phyloP scores from a whole-genome alignment of 1,284 basidiomycete genomes.

The Puccinia coronata region DNA sequence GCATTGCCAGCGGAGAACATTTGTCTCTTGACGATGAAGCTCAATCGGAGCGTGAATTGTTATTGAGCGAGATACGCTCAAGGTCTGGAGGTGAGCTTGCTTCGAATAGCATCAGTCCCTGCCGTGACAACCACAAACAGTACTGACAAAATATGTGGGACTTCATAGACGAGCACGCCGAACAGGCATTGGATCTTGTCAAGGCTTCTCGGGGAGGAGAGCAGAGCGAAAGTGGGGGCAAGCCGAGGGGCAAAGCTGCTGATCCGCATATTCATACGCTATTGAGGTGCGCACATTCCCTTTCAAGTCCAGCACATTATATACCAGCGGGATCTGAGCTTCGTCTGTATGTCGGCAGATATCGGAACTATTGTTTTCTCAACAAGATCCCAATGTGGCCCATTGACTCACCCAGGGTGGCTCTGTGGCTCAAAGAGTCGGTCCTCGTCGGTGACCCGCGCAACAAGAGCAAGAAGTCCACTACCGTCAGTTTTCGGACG shows the following conservation, averaged over 20 bases:
- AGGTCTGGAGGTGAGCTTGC: conserved; percentile 41
- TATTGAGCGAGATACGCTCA: conserved; percentile 25
- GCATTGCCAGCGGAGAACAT: not conserved
- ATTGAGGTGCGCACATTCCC: not conserved
- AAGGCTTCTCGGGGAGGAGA: conserved; percentile 15
- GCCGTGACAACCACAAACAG: not conserved
- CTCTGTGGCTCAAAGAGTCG: conserved; percentile 42
- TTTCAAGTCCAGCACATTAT: no score
- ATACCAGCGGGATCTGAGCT: no score
- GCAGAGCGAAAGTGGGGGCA: not conserved
- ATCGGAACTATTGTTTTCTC: conserved; percentile 41
- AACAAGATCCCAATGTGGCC: conserved; percentile 45
- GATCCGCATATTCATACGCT: conserved; percentile 49
- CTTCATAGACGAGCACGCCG: conserved; percentile 13
- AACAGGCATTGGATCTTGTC: conserved; percentile 38
- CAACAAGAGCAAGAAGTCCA: conserved; percentile 35
- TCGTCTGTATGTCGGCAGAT: conserved; percentile 3
- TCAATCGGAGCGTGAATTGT: conserved; percentile 25
- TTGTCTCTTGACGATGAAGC: not conserved
- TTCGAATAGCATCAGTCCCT: not conserved
- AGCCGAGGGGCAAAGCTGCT: conserved; percentile 17
- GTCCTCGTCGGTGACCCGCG: conserved; percentile 24
- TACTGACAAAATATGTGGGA: not conserved
- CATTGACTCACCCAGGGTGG: conserved; percentile 40
- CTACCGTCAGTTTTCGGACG: conserved; percentile 37